Evolutionary conservation across 306 rosid genomes (phyloP).

Genomic region (Dicorynia guianensis): DNA sequence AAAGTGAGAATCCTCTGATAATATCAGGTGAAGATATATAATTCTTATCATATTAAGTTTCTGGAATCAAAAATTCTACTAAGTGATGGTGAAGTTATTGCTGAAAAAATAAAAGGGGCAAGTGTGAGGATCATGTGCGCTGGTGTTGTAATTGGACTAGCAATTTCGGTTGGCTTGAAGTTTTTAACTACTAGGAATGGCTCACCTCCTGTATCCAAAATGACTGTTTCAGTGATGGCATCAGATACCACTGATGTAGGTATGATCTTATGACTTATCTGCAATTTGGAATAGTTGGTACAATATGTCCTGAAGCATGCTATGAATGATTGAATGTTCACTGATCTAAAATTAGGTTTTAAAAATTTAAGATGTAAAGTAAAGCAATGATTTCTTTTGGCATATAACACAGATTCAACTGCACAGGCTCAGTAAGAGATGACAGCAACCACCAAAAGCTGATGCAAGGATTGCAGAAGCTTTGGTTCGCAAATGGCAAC

Average conservation of each 20-base stretch:
- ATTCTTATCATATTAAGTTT: slow-evolving; percentile 47
- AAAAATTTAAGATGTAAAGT: slow-evolving; percentile 19
- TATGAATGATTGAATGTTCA: slow-evolving; percentile 19
- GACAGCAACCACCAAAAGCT: slow-evolving; percentile 74
- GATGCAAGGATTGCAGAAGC: slow-evolving; percentile 91
- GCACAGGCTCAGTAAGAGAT: slow-evolving; percentile 55
- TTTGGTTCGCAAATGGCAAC: slow-evolving; percentile 91
- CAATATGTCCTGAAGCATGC: background rate
- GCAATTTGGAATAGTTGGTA: slow-evolving; percentile 22
- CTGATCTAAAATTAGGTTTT: slow-evolving; percentile 32
- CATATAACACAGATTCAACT: slow-evolving; percentile 32
- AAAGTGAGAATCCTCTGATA: slow-evolving; percentile 54
- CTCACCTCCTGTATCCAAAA: slow-evolving; percentile 49
- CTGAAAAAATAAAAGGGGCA: slow-evolving; percentile 76
- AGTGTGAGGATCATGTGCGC: slow-evolving; percentile 88
- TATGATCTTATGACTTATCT: slow-evolving; percentile 44
- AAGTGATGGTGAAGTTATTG: slow-evolving; percentile 49
- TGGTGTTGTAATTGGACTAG: slow-evolving; percentile 82
- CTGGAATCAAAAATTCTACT: slow-evolving; percentile 52
- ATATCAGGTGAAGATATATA: slow-evolving; percentile 50
- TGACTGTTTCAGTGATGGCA: slow-evolving; percentile 54
- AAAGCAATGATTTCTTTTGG: slow-evolving; percentile 11
- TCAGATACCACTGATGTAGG: slow-evolving; percentile 63
- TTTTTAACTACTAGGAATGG: slow-evolving; percentile 63
- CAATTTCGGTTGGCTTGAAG: slow-evolving; percentile 78